Base-by-base conservation (phyloP, 1,139 yeast genomes). In the Scheffersomyces insectosa region DNA sequence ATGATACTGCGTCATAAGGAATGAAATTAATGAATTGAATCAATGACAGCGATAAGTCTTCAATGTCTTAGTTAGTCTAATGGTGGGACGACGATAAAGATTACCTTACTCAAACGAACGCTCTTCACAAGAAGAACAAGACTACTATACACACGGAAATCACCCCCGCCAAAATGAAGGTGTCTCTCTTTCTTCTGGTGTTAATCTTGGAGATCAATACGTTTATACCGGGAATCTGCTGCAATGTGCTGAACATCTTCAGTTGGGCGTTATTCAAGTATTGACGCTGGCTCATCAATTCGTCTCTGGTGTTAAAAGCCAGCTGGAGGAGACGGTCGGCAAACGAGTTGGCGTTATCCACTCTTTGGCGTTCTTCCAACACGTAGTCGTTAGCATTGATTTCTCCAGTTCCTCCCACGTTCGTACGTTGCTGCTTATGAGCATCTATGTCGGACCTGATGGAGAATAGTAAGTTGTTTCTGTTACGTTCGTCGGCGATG, bases 221-320 rank as follows among this genome's bases (percentile, higher is more conserved):
- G 59, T 85, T 87, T 38, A 93, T 70, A 1, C 97, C 98, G 0
- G 99, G 99, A 36, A 93, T 78, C 39, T 77, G 63, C 54, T 79
- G 82, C 38, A 90, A 67, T 0, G 87, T 74, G 36, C 77, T 77
- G 49, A 82, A 70, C 48, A 91, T 70, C 46, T 81, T 74, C 48
- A 80, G 75, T 49, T 85, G 89, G 11, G 95, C 87, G 49, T 73
- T 80, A 41, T 75, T 72, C 42, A 93, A 69, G 11, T 79, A 65
- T 36, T 77, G 77, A 44, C 95, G 74, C 66, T 93, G 99, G 40
- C 83, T 74, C 42, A 78, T 56, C 43, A 93, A 77, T 58, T 88
- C 95, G 49, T 93, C 97, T 48, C 98, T 73, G 0, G 99, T 90
- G 52, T 85, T 87, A 65, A 82, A 85, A 0, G 97, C 99, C 60